Percentiles rank a stretch among this genome's conserved stretches.
Conservation (phyloP, 768 basidiomycete genomes). For the Pisolithus microcarpus region DNA sequence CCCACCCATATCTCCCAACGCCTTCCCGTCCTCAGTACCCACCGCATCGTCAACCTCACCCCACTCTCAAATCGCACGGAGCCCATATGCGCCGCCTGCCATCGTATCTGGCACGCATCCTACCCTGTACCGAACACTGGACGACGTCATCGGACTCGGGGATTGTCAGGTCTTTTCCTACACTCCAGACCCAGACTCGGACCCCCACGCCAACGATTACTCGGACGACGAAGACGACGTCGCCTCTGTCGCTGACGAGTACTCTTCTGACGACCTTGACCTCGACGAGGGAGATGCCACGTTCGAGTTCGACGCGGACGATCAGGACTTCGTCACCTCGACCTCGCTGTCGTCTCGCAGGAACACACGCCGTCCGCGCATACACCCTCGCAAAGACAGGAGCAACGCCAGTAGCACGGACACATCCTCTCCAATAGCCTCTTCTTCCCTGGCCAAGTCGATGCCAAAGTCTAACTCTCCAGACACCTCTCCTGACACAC, state of each 20-base stretch:
- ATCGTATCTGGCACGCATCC: constrained; percentile 84
- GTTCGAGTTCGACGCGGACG: constrained; percentile 79
- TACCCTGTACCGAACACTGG: constrained; percentile 76
- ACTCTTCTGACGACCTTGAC: constrained; percentile 63
- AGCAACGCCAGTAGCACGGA: constrained; percentile 30
- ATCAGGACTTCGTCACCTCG: constrained; percentile 51
- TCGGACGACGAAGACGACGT: constrained; percentile 74
- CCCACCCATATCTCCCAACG: constrained; percentile 62
- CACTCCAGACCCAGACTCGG: constrained; percentile 86
- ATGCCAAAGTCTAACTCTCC: too few relatives aligned
- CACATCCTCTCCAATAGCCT: constrained; percentile 10
- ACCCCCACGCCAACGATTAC: constrained; percentile 85
- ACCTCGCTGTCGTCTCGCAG: constrained; percentile 5
- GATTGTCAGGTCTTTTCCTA: constrained; percentile 97
- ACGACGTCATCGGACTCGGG: constrained; percentile 81
- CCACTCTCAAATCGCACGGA: constrained; percentile 46
- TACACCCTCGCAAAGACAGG: constrained; percentile 23
- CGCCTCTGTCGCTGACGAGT: constrained; percentile 58
- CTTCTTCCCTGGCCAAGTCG: constrained; percentile 2
- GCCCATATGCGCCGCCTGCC: constrained; percentile 64
- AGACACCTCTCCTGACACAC: background rate
- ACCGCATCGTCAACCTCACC: constrained; percentile 67
- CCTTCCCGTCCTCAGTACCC: constrained; percentile 71
- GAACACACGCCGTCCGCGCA: constrained; percentile 5
- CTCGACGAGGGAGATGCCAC: constrained; percentile 46